phyloP scores from a whole-genome alignment of 2,329 filamentous ascomycete genomes.

The Penicillium sp. region DNA sequence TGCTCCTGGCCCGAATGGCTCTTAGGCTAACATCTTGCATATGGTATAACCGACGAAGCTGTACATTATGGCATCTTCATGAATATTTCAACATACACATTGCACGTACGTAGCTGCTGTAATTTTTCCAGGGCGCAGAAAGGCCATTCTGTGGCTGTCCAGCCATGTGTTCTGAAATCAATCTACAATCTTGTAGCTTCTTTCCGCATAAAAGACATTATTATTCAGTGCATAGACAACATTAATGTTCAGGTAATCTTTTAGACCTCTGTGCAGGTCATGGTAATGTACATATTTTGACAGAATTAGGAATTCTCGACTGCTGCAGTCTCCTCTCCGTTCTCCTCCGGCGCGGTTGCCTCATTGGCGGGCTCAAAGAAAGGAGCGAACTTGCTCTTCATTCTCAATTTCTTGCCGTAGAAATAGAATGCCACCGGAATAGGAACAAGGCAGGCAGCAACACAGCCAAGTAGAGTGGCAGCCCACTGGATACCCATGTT shows the following conservation, averaged over 20 bases:
- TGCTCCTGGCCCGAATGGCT: conserved; percentile 10
- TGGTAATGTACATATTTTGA: background rate
- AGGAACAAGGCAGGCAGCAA: conserved; percentile 34
- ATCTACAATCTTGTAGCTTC: background rate
- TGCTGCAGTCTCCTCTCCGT: conserved; percentile 1
- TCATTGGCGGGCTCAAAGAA: conserved; percentile 48
- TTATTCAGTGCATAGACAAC: conserved; percentile 44
- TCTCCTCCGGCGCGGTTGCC: conserved; percentile 27
- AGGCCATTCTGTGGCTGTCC: background rate
- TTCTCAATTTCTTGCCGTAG: conserved; percentile 23
- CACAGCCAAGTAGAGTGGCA: conserved; percentile 34
- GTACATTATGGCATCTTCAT: conserved; percentile 19
- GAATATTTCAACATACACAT: background rate
- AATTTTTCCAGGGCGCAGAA: background rate
- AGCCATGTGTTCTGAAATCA: background rate
- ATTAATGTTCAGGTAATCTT: conserved; percentile 42
- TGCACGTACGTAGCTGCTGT: background rate
- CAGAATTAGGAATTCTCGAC: background rate
- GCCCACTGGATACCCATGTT: conserved; percentile 34
- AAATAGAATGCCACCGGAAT: conserved; percentile 38
- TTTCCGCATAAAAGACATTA: conserved; percentile 35
- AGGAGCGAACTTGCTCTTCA: conserved; percentile 27
- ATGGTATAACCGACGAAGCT: conserved; percentile 22
- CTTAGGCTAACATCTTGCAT: conserved; percentile 15
- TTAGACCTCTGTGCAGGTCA: background rate